A percentile compares a stretch with the other conserved stretches of the same genome.
Evolutionary conservation across 2,329 filamentous ascomycete genomes (phyloP).

Genomic region (Domatiomyces catenatus): DNA sequence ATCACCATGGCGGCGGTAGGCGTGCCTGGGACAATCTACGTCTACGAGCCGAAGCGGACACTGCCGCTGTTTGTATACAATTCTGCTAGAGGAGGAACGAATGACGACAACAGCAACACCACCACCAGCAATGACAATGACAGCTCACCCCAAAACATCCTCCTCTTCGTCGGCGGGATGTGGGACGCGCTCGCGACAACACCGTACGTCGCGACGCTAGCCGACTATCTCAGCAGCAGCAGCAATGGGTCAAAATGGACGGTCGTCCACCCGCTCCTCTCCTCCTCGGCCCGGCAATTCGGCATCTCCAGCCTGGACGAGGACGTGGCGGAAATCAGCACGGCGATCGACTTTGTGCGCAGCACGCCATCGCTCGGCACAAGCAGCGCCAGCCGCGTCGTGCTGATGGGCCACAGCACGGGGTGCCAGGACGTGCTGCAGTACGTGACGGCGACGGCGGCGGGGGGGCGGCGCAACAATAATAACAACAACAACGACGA

Average conservation of each 20-base stretch:
- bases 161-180: constrained; percentile 46
- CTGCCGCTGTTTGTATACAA: constrained; percentile 14
- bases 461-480: constrained; percentile 15
- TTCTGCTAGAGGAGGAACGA: background rate
- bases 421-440: constrained; percentile 55
- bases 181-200: constrained; percentile 42
- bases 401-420: constrained; percentile 55
- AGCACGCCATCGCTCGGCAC: constrained; percentile 1
- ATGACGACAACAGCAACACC: background rate
- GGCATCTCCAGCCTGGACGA: constrained; percentile 36
- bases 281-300: constrained; percentile 41
- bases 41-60: constrained; percentile 9
- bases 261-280: constrained; percentile 36
- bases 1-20: no score
- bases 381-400: constrained; percentile 23
- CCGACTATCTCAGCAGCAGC: constrained; percentile 26
- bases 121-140: constrained; percentile 4
- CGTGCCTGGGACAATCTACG: constrained; percentile 3
- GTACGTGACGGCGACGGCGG: constrained; percentile 38
- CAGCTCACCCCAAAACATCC: constrained; percentile 21
- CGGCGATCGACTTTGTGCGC: constrained; percentile 38
- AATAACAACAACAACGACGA: constrained; percentile 19
- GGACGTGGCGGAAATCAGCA: constrained; percentile 39
- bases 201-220: constrained; percentile 36
- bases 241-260: constrained; percentile 31